These are phyloP conservation scores for Collybia nuda DNA, from an alignment of 768 basidiomycete species.

Conservation along the genomic window DNA sequence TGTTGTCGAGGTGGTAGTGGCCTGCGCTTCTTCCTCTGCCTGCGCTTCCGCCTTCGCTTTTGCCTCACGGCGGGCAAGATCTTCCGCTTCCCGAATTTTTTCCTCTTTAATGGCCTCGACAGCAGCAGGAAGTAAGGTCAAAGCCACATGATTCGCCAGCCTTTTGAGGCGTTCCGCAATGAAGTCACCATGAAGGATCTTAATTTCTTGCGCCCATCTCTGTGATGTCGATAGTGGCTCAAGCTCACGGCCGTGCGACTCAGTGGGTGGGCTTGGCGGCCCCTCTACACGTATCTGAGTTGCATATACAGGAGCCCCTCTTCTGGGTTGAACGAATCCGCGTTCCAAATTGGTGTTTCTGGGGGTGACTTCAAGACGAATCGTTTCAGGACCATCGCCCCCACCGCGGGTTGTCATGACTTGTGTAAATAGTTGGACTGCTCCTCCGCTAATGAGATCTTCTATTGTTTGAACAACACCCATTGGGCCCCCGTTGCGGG, in stretches of 20 bases:
- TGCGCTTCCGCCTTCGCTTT: conserved; percentile 36
- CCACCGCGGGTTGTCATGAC: conserved; percentile 64
- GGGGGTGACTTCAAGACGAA: conserved; percentile 76
- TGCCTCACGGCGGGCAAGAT: conserved; percentile 39
- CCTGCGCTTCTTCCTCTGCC: conserved; percentile 31
- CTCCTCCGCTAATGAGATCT: conserved; percentile 78
- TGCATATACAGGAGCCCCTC: conserved; percentile 46
- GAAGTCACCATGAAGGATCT: conserved; percentile 76
- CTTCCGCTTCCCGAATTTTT: conserved; percentile 59
- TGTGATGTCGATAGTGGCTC: conserved; percentile 80
- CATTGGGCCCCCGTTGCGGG: conserved; percentile 48
- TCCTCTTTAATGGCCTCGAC: conserved; percentile 59
- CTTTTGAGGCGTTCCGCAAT: conserved; percentile 65
- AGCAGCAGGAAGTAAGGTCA: conserved; percentile 80
- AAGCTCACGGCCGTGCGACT: conserved; percentile 60
- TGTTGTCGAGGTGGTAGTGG: conserved; percentile 26
- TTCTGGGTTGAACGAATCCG: conserved; percentile 46
- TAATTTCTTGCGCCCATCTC: conserved; percentile 89
- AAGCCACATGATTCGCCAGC: conserved; percentile 66
- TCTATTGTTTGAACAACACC: conserved; percentile 79
- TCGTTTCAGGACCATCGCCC: conserved; percentile 58
- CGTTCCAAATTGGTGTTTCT: conserved; percentile 62
- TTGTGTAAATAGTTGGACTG: conserved; percentile 82
- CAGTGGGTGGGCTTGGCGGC: conserved; percentile 34
- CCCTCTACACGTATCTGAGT: conserved; percentile 68